Conservation (phyloP, 2,329 filamentous ascomycete species). For the Pseudogymnoascus sp. region DNA sequence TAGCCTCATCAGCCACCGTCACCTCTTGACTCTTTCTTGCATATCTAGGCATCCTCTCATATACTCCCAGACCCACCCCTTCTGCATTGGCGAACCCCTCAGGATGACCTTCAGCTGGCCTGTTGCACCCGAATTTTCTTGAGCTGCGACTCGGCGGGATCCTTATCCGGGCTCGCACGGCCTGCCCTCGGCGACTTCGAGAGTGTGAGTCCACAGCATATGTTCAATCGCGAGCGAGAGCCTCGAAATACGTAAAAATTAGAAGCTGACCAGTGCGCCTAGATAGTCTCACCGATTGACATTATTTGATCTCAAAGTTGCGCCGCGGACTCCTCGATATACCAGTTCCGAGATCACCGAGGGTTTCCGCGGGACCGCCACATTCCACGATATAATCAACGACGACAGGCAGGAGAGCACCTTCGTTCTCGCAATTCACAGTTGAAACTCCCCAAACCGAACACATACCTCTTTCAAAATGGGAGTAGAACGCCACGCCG, state of each 20-base stretch:
- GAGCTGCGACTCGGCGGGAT: neutral
- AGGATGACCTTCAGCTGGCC: neutral
- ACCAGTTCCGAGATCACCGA: neutral
- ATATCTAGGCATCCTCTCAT: neutral
- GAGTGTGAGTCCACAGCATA: neutral
- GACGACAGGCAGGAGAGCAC: neutral
- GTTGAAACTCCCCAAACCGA: neutral
- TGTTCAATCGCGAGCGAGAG: neutral
- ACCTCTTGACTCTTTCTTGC: neutral
- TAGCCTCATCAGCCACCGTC: neutral
- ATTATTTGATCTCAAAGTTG: neutral
- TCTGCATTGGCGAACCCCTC: neutral
- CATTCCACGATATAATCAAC: neutral
- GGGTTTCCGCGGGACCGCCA: neutral
- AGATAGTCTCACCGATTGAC: neutral
- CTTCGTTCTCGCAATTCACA: neutral
- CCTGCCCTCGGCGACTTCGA: neutral
- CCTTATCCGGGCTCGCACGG: neutral
- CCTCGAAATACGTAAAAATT: neutral
- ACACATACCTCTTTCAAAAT: neutral
- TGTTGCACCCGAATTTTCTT: neutral
- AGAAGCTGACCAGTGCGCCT: neutral
- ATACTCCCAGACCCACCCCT: neutral
- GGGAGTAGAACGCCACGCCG: neutral
- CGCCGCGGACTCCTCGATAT: neutral